Evolutionary conservation across 768 basidiomycete genomes (phyloP), one percentile per base, ranked within the genome.

Genomic region (Hemileccinum rubropunctum): DNA sequence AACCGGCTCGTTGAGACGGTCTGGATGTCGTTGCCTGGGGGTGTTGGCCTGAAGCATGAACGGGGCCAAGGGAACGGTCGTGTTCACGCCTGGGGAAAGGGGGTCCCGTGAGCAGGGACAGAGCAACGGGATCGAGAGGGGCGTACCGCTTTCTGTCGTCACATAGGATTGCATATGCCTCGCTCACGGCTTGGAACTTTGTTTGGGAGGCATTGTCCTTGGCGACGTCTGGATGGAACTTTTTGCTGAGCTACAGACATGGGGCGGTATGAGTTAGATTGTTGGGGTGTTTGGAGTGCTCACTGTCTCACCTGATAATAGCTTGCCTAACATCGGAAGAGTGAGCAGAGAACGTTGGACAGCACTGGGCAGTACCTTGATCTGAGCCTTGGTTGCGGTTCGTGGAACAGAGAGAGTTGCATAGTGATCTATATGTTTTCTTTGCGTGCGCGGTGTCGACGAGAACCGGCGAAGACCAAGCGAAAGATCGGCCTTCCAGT

Each of bases 101-200:
- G n/a, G 33, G n/a, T 6, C 28, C 35, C 6, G n/a, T 12, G 26
- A 14, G 32, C 4, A 13, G 8, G 11, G 37, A 30, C 3, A 3
- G 15, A 7, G 0, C 14, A 18, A 15, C 7, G 9, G 13, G 6
- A 13, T 26, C 3, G 14, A 33, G 9, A 11, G 9, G 7, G 36
- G 18, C 70, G 37, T 43, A 74, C 77, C 76, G 68, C 58, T 72
- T 71, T 40, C 76, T 63, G 46, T 77, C 75, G 42, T 79, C 71
- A 7, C 74, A 71, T 8, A 79, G 63, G 17, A 77, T 53, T 1
- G 71, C 62, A 39, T 77, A 79, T 3, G 77, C 77, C 28, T 77
- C 78, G 54, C 74, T 78, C 43, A 76, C 70, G 0, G 64, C 69
- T 42, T 74, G 73, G 49, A 76, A 79, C 42, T 63, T 76, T 48